Percentiles rank a stretch among this genome's conserved stretches.
phyloP scores from a whole-genome alignment of 495 filamentous ascomycete genomes.

The Aspergillus sclerotiicarbonarius region DNA sequence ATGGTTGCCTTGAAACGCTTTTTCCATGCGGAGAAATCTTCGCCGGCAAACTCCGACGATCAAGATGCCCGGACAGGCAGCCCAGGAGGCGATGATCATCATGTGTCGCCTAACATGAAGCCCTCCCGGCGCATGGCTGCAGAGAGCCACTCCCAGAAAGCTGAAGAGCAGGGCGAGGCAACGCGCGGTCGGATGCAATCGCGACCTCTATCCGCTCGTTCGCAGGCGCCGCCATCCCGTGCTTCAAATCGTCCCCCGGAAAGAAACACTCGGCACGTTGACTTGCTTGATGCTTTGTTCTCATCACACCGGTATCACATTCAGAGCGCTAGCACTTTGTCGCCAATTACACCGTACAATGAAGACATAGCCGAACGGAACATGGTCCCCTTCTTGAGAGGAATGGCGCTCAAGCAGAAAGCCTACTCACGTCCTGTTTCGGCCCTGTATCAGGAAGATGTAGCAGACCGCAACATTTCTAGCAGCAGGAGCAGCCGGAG shows the following conservation, averaged over 20 bases:
- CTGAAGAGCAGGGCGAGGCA: constrained; percentile 43
- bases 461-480: constrained; percentile 43
- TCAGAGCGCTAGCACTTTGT: constrained; percentile 20
- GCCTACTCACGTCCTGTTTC: constrained; percentile 33
- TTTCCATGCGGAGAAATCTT: constrained; percentile 33
- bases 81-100: constrained; percentile 13
- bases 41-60: constrained; percentile 15
- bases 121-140: constrained; percentile 22
- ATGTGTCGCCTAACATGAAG: constrained; percentile 5
- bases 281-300: constrained; percentile 41
- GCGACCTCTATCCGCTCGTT: constrained; percentile 30
- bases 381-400: constrained; percentile 40
- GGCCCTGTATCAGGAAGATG: constrained; percentile 43
- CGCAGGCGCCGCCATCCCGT: constrained; percentile 23
- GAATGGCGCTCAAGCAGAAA: constrained; percentile 23
- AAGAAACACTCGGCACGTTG: constrained; percentile 34
- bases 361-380: constrained; percentile 50
- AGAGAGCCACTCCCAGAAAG: constrained; percentile 36
- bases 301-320: constrained; percentile 30
- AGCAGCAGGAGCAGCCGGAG: constrained; percentile 10
- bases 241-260: constrained; percentile 16
- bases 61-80: constrained; percentile 14
- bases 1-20: constrained; percentile 42
- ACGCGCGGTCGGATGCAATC: constrained; percentile 34
- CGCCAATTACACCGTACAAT: constrained; percentile 41